Percentiles rank a stretch among this genome's conserved stretches.
Evolutionary conservation across 2,329 filamentous ascomycete species (phyloP).

Genomic region (Simplicillium sp.): DNA sequence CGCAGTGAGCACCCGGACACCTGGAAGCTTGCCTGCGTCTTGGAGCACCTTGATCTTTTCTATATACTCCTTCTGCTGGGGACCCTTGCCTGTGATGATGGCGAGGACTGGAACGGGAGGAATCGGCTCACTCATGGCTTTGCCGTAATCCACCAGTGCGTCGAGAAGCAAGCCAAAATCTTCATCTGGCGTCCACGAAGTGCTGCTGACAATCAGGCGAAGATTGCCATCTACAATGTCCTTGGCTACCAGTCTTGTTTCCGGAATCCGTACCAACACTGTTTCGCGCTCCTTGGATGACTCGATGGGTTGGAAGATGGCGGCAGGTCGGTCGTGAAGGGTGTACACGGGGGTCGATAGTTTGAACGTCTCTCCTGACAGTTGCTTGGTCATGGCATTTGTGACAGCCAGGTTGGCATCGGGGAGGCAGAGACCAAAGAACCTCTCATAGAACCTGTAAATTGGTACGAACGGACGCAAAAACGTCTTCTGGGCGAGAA

Average conservation of each 20-base stretch:
- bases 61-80: constrained; percentile 70
- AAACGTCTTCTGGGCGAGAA: constrained; percentile 57
- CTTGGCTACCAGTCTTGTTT: constrained; percentile 50
- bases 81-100: constrained; percentile 91
- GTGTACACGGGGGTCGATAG: constrained; percentile 58
- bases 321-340: constrained; percentile 78
- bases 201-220: constrained; percentile 78
- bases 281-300: constrained; percentile 33
- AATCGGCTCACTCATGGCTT: constrained; percentile 11
- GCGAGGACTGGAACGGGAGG: constrained; percentile 61
- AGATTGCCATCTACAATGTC: constrained; percentile 49
- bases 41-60: constrained; percentile 53
- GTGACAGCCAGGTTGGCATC: constrained; percentile 80
- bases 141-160: constrained; percentile 67
- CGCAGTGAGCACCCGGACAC: constrained; percentile 66
- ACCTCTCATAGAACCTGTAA: constrained; percentile 68
- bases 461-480: constrained; percentile 67
- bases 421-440: constrained; percentile 57
- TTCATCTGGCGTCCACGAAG: constrained; percentile 95
- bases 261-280: constrained; percentile 57
- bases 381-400: constrained; percentile 71
- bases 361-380: constrained; percentile 53
- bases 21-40: constrained; percentile 51
- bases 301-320: constrained; percentile 66
- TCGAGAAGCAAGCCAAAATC: constrained; percentile 85